These are phyloP conservation scores for Diddensiella santjacobensis DNA, from an alignment of 805 yeast species.

Conservation along the genomic window DNA sequence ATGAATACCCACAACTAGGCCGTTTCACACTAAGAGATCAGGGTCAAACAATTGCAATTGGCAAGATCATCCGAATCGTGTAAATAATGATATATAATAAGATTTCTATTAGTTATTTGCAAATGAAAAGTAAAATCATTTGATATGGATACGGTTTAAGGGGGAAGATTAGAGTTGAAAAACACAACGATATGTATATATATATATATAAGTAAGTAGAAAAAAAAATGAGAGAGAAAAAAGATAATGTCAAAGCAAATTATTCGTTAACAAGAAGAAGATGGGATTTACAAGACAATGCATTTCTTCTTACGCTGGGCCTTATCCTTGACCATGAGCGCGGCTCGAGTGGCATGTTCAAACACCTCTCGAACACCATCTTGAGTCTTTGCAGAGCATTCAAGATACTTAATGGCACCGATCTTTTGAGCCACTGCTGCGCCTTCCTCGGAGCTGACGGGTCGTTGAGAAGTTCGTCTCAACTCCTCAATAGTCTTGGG, in stretches of 20 bases:
- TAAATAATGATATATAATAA: not conserved
- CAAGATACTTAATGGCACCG: slow-evolving; percentile 81
- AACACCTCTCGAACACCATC: slow-evolving; percentile 91
- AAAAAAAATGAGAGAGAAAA: not conserved
- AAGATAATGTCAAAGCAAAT: not conserved
- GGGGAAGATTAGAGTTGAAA: too few species aligned
- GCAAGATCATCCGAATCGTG: slow-evolving; percentile 88
- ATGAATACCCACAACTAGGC: slow-evolving; percentile 92
- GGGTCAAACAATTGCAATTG: slow-evolving; percentile 97
- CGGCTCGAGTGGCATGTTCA: slow-evolving; percentile 89
- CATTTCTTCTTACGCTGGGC: slow-evolving; percentile 61
- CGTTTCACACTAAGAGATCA: slow-evolving; percentile 98
- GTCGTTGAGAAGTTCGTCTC: slow-evolving; percentile 70
- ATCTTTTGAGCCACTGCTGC: slow-evolving; percentile 83
- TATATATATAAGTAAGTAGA: not conserved
- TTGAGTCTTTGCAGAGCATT: slow-evolving; percentile 89
- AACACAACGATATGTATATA: too few species aligned
- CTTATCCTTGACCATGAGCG: slow-evolving; percentile 63
- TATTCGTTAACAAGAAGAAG: not conserved
- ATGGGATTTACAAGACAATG: slow-evolving; percentile 50
- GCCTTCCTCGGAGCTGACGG: slow-evolving; percentile 80
- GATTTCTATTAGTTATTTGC: not conserved
- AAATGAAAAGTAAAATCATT: too few species aligned
- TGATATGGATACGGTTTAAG: too few species aligned
- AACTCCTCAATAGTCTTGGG: slow-evolving; percentile 70